Percentiles rank a stretch among this genome's conserved stretches.
Evolutionary conservation across 106 monocot genomes (phyloP).

Genomic region (Apostasia shenzhenica): DNA sequence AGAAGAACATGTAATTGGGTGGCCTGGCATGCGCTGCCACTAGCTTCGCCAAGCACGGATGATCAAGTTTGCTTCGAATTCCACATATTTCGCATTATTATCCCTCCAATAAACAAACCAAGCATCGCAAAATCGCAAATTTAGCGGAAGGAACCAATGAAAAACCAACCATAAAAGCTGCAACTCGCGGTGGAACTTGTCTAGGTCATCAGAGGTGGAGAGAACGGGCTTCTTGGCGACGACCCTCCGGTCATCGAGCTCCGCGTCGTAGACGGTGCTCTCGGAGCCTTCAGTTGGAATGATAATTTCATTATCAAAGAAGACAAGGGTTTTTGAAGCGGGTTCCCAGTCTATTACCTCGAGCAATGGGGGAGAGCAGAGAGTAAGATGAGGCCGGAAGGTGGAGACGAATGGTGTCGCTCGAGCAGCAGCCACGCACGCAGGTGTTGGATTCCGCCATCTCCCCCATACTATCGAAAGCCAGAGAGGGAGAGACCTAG

Average conservation of each 20-base stretch:
- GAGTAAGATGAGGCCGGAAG: conserved; percentile 62
- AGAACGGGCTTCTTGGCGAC: conserved; percentile 93
- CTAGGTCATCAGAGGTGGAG: conserved; percentile 82
- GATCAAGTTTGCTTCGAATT: conserved; percentile 50
- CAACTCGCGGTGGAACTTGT: conserved; percentile 83
- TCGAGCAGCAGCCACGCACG: conserved; percentile 84
- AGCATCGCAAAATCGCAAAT: not conserved
- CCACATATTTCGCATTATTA: not conserved
- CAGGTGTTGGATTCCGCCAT: conserved; percentile 50
- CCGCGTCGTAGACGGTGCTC: conserved; percentile 71
- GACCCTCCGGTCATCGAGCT: conserved; percentile 47
- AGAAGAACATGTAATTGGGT: conserved; percentile 85
- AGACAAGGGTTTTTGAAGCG: not conserved
- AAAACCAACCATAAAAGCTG: conserved; percentile 63
- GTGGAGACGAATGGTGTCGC: conserved; percentile 59
- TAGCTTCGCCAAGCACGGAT: conserved; percentile 65
- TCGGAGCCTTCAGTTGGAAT: conserved; percentile 41
- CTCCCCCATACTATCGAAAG: conserved; percentile 13
- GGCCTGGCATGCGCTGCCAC: conserved; percentile 84
- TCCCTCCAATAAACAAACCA: conserved; percentile 8
- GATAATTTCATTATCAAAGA: not conserved
- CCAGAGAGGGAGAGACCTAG: too few relatives aligned
- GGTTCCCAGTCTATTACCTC: conserved; percentile 14
- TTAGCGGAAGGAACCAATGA: not conserved
- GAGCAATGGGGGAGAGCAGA: conserved; percentile 63